A percentile compares a stretch with the other conserved stretches of the same genome.
These are phyloP conservation scores for Durusdinium trenchii DNA, from an alignment of 73 alveolate genomes.

Conservation along the genomic window DNA sequence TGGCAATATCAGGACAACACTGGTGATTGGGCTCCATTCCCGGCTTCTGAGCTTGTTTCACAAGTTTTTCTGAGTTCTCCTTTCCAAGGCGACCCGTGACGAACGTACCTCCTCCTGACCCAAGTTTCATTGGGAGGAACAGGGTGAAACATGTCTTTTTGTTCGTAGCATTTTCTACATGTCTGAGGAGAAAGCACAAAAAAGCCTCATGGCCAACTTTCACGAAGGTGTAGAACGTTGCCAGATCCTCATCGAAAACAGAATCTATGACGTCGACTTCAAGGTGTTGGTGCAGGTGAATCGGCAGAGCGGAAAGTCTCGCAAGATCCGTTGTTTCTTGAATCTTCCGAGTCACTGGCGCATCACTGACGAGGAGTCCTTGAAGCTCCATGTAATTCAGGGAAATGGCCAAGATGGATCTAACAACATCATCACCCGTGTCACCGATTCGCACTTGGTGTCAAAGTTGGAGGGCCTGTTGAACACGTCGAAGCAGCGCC, in stretches of 20 bases:
- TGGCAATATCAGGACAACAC: slow-evolving; percentile 45
- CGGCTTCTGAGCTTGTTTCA: neutral
- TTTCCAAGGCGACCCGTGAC: too few species aligned
- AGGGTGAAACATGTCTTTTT: too few species aligned
- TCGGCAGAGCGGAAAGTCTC: neutral
- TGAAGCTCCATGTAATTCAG: too few species aligned
- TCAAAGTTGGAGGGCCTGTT: too few species aligned
- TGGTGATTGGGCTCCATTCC: slow-evolving; percentile 10
- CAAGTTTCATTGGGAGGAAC: too few species aligned
- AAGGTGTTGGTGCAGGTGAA: neutral
- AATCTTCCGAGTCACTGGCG: slow-evolving; percentile 28
- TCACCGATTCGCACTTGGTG: too few species aligned
- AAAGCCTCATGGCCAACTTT: neutral
- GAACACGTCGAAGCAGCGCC: too few species aligned
- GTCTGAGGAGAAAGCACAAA: neutral
- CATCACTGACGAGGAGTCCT: slow-evolving; percentile 10
- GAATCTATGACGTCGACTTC: slow-evolving; percentile 14
- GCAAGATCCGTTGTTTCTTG: slow-evolving; percentile 36
- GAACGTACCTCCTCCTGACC: too few species aligned
- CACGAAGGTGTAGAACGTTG: neutral
- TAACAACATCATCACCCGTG: too few species aligned
- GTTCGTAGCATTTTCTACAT: neutral
- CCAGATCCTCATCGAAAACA: neutral
- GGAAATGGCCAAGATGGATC: too few species aligned
- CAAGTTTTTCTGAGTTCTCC: too few species aligned